Base-by-base conservation (phyloP, 2,329 filamentous ascomycete genomes). In the Ceratocystis smalleyi region DNA sequence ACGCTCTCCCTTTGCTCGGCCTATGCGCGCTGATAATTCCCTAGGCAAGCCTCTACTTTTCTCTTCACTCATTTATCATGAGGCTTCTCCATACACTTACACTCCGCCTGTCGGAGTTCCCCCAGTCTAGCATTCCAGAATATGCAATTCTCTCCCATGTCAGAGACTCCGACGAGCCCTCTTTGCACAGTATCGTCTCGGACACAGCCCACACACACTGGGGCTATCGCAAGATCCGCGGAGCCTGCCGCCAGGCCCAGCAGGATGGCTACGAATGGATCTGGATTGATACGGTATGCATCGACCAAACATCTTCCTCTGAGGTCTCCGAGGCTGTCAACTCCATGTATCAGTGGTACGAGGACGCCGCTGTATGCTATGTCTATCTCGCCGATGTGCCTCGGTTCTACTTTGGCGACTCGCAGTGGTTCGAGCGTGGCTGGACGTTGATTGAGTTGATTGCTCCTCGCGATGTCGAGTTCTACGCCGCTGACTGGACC, bases 91-190 rank as follows among this genome's bases (percentile, higher is more conserved):
- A 66, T 32, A 61, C 61, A 19, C 57, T 63, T 2, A 66, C 64
- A 8, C 61, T 61, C 45, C 64, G 61, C 24, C 47, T 66, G 17
- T 45, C 61, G 17, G 64, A 66, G 43, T 66, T 66, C 61, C 45
- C 54, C 8, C 51, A 66, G 2, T 61, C 55, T 5, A 62, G 59
- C 43, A 43, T 64, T 7, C 71, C 71, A 3, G 64, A 67, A 55
- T 73, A 73, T 63, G 71, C 70, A 57, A 72, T 73, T 51, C 65
- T 73, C 8, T 73, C 72, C 15, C 72, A 73, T 66, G 72, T 70
- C n/a, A 72, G 71, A 69, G 69, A 67, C 8, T 45, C 67, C 1
- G 71, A 71, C 3, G 72, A 73, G 59, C 69, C 72, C 40, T 69
- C 67, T 3, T 68, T 69, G 51, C 68, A 69, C 24, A 67, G 70